These are phyloP conservation scores for Castanea crenata DNA, from an alignment of 306 rosid species.

Conservation along the genomic window DNA sequence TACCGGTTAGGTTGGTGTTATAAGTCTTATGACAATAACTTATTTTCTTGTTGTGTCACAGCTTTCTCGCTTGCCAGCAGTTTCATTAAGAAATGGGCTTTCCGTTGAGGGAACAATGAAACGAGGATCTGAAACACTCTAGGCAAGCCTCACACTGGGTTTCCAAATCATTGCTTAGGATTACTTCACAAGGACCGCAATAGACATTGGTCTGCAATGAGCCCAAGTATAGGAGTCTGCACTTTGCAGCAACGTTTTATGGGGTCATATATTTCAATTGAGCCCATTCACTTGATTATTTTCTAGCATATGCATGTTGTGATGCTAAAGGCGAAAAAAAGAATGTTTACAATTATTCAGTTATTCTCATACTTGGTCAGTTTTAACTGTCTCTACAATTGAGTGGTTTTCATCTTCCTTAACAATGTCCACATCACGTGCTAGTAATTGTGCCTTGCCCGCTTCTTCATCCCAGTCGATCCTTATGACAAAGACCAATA, in stretches of 20 bases:
- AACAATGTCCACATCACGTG: slow-evolving; percentile 12
- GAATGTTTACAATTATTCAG: background rate
- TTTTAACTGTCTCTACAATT: slow-evolving; percentile 7
- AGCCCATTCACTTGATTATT: background rate
- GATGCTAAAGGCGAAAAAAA: background rate
- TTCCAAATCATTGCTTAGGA: too few species aligned
- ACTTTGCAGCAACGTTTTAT: background rate
- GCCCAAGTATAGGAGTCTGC: too few species aligned
- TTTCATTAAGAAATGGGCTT: background rate
- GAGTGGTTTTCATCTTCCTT: slow-evolving; percentile 20
- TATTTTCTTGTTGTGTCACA: background rate
- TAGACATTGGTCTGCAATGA: too few species aligned
- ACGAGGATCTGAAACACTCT: background rate
- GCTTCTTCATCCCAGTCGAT: slow-evolving; percentile 69
- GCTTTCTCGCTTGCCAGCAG: background rate
- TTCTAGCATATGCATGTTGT: background rate
- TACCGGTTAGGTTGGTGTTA: background rate
- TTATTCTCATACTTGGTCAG: slow-evolving; percentile 13
- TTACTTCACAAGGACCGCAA: too few species aligned
- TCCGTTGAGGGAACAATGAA: background rate
- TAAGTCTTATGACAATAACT: background rate
- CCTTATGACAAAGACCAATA: slow-evolving; percentile 44
- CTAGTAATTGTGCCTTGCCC: slow-evolving; percentile 49
- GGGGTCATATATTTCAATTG: background rate
- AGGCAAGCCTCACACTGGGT: too few species aligned